Conservation (phyloP, 139 green algal genomes). For the Chlamydomonas sp. region DNA sequence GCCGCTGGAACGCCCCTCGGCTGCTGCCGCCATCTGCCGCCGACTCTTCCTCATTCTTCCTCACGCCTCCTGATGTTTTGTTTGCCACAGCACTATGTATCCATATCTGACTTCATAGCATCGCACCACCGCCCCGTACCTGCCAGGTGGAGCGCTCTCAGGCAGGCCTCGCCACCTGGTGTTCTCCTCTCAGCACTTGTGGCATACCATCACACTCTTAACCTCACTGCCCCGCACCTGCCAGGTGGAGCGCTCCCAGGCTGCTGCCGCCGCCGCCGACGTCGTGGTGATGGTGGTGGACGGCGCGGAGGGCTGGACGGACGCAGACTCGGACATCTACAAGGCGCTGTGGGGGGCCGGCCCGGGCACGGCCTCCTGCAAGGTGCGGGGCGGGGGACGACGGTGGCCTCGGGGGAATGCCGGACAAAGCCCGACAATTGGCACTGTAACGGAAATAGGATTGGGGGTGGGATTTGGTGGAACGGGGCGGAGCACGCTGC, state of each 20-base stretch:
- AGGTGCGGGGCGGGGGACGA: constrained; percentile 13
- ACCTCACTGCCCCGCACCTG: not conserved
- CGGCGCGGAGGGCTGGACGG: constrained; percentile 77
- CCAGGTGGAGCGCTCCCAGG: constrained; percentile 48
- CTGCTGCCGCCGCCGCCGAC: constrained; percentile 77
- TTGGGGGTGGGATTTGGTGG: no score
- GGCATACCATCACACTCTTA: not conserved
- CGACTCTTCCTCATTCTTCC: no score
- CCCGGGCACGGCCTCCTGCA: constrained; percentile 39
- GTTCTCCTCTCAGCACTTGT: no score
- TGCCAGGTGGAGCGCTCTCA: constrained; percentile 44
- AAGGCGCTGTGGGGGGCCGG: constrained; percentile 60
- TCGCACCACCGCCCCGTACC: not conserved
- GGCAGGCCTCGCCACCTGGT: constrained; percentile 50
- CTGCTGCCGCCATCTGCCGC: no score
- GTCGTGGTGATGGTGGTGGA: constrained; percentile 91
- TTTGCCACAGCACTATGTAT: no score
- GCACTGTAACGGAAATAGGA: no score
- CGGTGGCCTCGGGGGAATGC: no score
- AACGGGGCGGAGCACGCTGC: no score
- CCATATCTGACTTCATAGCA: no score
- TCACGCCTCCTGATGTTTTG: no score
- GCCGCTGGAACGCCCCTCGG: no score
- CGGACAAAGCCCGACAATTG: no score
- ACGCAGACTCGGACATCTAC: constrained; percentile 73